Conservation (phyloP, 495 filamentous ascomycete species). For the Aspergillus baeticus region DNA sequence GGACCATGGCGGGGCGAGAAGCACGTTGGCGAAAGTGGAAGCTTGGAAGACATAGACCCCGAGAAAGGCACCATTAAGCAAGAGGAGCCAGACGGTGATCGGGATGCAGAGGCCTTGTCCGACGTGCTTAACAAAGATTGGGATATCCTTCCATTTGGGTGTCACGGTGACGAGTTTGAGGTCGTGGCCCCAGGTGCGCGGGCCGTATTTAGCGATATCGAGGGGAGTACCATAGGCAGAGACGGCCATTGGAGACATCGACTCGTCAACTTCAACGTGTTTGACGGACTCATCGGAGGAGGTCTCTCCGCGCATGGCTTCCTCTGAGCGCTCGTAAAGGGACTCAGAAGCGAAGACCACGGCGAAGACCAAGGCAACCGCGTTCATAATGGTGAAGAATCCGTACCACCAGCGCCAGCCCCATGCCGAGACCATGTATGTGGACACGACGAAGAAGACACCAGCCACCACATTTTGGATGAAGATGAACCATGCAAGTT, state of each 20-base stretch:
- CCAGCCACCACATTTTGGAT: conserved; percentile 9
- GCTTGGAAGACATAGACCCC: conserved; percentile 25
- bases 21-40: conserved; percentile 18
- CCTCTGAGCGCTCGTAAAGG: not conserved
- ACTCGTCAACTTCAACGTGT: not conserved
- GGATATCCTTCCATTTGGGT: conserved; percentile 13
- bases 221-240: conserved; percentile 1
- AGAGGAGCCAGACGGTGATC: conserved; percentile 22
- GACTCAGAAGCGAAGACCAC: conserved; percentile 11
- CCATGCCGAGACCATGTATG: conserved; percentile 7
- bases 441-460: conserved; percentile 6
- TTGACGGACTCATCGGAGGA: not conserved
- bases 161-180: conserved; percentile 10
- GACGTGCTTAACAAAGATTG: conserved; percentile 22
- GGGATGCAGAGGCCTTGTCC: conserved; percentile 22
- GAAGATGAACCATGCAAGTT: conserved; percentile 14
- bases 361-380: not conserved
- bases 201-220: conserved; percentile 10
- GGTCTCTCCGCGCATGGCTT: not conserved
- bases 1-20: conserved; percentile 19
- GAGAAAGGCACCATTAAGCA: conserved; percentile 24
- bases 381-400: conserved; percentile 11
- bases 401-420: conserved; percentile 18
- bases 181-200: conserved; percentile 17
- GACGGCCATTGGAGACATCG: not conserved